phyloP scores from a whole-genome alignment of 768 basidiomycete genomes.

The Boletus reticulatus region DNA sequence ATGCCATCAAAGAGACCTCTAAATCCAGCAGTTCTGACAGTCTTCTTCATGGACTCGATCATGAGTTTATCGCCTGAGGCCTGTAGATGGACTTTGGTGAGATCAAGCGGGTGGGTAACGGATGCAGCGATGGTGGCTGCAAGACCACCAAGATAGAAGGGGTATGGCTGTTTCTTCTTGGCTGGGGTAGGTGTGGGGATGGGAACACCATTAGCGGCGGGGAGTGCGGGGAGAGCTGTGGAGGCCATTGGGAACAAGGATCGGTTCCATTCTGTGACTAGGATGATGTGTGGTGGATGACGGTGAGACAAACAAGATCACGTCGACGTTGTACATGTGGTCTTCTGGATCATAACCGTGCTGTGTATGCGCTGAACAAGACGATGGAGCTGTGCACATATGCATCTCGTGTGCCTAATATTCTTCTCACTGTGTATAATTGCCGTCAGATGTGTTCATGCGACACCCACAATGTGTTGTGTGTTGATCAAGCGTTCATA shows the following conservation, averaged over 20 bases:
- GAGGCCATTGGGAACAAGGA: slow-evolving; percentile 15
- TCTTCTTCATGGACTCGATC: slow-evolving; percentile 81
- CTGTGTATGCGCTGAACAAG: too few species aligned
- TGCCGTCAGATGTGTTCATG: too few species aligned
- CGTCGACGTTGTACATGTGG: too few species aligned
- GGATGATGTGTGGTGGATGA: too few species aligned
- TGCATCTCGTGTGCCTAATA: too few species aligned
- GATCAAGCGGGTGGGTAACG: slow-evolving; percentile 83
- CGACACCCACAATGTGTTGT: too few species aligned
- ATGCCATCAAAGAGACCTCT: slow-evolving; percentile 83
- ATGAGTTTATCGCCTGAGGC: slow-evolving; percentile 92
- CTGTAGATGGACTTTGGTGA: slow-evolving; percentile 90
- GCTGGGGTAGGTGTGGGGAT: slow-evolving; percentile 2
- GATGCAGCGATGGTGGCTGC: slow-evolving; percentile 89
- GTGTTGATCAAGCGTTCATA: too few species aligned
- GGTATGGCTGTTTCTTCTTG: slow-evolving; percentile 68
- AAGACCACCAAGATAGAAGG: slow-evolving; percentile 85
- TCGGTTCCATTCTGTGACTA: not conserved
- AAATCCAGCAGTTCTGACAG: slow-evolving; percentile 71
- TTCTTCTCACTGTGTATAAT: too few species aligned
- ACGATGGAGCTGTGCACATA: too few species aligned
- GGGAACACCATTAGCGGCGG: slow-evolving; percentile 8
- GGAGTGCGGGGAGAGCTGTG: slow-evolving; percentile 4
- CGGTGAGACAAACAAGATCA: too few species aligned
- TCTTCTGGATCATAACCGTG: too few species aligned